Evolutionary conservation across 345 rosid genomes (phyloP), one percentile per base, ranked within the genome.

Genomic region (Euphorbia tirucalli): DNA sequence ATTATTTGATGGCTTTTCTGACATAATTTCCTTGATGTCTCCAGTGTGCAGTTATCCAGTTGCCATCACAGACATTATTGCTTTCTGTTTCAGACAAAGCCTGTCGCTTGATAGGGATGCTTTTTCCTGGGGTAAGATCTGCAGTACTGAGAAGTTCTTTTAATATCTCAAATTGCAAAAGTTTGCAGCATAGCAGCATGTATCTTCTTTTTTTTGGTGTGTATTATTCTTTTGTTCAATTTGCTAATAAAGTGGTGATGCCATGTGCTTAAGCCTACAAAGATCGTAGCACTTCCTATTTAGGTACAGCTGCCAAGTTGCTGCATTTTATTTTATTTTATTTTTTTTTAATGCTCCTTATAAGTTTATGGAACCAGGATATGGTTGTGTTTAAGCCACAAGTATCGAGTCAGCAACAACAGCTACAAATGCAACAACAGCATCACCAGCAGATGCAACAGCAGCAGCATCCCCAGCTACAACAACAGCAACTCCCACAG

Each of bases 331-430:
- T n/a, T n/a, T n/a, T n/a, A n/a, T n/a, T n/a, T n/a, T n/a, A n/a
- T 63, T 55, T 61, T 57, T 27, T 21, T 39, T 52, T 54, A 15
- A 55, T 56, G 58, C 44, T 27, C 16, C 32, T 54, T 54, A 21
- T 35, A 66, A 43, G n/a, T 48, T 5, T 55, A 10, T 69, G 57
- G 48, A 55, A 75, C 41, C 84, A 94, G 97, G 98, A 95, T 82
- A 89, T 92, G 99, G 99, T 90, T 73, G 97, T 90, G 60, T 95
- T 95, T 74, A 90, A 87, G 82, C 97, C 98, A 0, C 96, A 95
- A 83, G 83, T 89, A 74, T 75, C 92, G 5, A 90, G 86, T 81
- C 96, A 86, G 81, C 84, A 83, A 5, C 81, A 74, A 19, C 81
- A 72, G 68, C 80, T 71, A 35, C 80, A 76, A 41, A 71, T 46